A percentile compares a stretch with the other conserved stretches of the same genome.
phyloP scores from a whole-genome alignment of 2,329 filamentous ascomycete genomes.

The Rhinocladiella mackenziei region DNA sequence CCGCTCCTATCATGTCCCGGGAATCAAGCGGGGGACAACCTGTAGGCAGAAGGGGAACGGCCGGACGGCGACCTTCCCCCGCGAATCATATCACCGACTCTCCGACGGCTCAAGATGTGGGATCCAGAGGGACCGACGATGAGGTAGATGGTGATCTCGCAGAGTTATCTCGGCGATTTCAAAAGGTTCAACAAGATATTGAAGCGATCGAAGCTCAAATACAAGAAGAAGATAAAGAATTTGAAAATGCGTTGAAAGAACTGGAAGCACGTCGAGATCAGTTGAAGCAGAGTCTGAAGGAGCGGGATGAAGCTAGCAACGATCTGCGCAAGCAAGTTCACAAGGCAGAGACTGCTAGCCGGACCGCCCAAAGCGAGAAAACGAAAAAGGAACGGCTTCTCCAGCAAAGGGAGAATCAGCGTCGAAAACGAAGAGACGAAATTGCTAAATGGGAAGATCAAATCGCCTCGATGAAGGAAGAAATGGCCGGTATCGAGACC shows the following conservation, averaged over 20 bases:
- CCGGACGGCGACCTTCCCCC: constrained; percentile 72
- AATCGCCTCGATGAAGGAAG: constrained; percentile 49
- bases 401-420: constrained; percentile 58
- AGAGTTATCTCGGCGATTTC: constrained; percentile 75
- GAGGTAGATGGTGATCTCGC: constrained; percentile 66
- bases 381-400: constrained; percentile 67
- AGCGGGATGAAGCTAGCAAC: constrained; percentile 86
- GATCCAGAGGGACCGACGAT: constrained; percentile 36
- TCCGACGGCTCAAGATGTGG: constrained; percentile 32
- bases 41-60: constrained; percentile 59
- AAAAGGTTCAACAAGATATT: constrained; percentile 74
- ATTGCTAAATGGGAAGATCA: constrained; percentile 56
- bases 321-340: constrained; percentile 78
- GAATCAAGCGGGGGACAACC: constrained; percentile 59
- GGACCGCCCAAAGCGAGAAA: constrained; percentile 72
- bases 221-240: constrained; percentile 64
- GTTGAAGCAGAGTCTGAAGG: constrained; percentile 71
- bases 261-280: constrained; percentile 74
- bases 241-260: constrained; percentile 60
- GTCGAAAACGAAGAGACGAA: constrained; percentile 59
- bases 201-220: constrained; percentile 72
- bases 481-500: constrained; percentile 44
- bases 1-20: constrained; percentile 57
- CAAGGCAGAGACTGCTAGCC: constrained; percentile 74
- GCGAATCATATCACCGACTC: constrained; percentile 46